Conservation (phyloP, 768 basidiomycete genomes). For the Astraeus odoratus region DNA sequence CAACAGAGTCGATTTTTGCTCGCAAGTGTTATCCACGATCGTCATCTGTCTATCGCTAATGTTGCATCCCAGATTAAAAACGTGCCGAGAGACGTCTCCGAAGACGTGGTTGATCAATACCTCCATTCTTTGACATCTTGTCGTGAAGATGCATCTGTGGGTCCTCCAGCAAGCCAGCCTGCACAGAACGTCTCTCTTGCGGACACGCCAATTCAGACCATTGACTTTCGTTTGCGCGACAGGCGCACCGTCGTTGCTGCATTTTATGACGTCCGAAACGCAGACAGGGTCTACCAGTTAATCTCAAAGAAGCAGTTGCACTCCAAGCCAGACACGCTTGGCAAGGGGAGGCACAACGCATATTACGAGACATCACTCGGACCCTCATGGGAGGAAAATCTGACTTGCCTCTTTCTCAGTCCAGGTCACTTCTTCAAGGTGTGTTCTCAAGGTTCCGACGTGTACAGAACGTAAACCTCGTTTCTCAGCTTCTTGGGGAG, state of each 20-base stretch:
- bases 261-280: conserved; percentile 55
- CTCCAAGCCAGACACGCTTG: not conserved
- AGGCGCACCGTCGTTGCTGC: conserved; percentile 50
- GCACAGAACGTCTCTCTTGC: conserved; percentile 9
- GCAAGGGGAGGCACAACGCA: conserved; percentile 6
- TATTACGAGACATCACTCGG: conserved; percentile 2
- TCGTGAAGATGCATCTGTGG: conserved; percentile 4
- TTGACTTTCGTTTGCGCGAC: conserved; percentile 46
- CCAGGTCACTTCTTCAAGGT: conserved; percentile 42
- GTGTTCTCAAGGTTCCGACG: conserved; percentile 8
- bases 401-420: conserved; percentile 39
- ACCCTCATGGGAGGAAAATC: conserved; percentile 20
- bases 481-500: conserved; percentile 45
- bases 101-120: conserved; percentile 25
- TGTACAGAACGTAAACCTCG: conserved; percentile 6
- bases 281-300: conserved; percentile 39
- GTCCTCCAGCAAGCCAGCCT: conserved; percentile 1
- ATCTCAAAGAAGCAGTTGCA: conserved; percentile 24
- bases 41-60: conserved; percentile 5
- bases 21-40: conserved; percentile 10
- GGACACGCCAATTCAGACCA: conserved; percentile 41
- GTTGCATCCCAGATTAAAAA: conserved; percentile 31
- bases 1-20: conserved; percentile 28
- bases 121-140: conserved; percentile 21
- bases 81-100: conserved; percentile 27